Percentiles rank a stretch among this genome's conserved stretches.
phyloP scores from a whole-genome alignment of 345 rosid genomes.

The Jatropha curcas region DNA sequence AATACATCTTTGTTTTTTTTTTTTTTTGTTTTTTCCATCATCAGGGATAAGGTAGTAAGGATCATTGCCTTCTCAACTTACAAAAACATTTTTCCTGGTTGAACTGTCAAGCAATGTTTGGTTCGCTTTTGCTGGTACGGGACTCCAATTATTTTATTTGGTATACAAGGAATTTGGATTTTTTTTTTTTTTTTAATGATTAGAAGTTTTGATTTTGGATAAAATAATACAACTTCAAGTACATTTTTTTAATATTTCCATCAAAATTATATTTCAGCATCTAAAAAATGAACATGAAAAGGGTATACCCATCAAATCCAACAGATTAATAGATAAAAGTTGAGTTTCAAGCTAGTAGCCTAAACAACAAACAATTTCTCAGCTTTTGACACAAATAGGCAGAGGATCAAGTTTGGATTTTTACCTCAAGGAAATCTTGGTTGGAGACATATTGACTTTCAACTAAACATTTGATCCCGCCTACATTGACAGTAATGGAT shows the following conservation, averaged over 20 bases:
- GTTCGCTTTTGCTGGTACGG: too few species aligned
- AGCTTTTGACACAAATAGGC: background rate
- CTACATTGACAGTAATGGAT: conserved; percentile 51
- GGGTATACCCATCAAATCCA: background rate
- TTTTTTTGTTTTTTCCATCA: too few species aligned
- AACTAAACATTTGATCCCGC: conserved; percentile 58
- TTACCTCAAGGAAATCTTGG: conserved; percentile 79
- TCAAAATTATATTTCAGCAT: too few species aligned
- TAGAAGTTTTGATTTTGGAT: too few species aligned
- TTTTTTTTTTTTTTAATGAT: too few species aligned
- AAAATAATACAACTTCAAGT: too few species aligned
- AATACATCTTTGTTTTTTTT: too few species aligned
- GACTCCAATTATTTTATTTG: too few species aligned
- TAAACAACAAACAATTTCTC: background rate
- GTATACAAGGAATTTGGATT: too few species aligned
- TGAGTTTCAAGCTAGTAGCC: background rate
- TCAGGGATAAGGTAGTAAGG: too few species aligned
- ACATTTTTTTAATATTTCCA: too few species aligned
- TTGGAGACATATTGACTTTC: conserved; percentile 81
- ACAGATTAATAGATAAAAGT: background rate
- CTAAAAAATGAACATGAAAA: background rate
- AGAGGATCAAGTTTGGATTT: background rate
- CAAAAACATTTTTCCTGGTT: background rate
- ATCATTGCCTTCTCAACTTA: background rate
- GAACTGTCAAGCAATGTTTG: background rate